These are phyloP conservation scores for Ajuga reptans DNA, from an alignment of 305 asterid species.

Conservation along the genomic window DNA sequence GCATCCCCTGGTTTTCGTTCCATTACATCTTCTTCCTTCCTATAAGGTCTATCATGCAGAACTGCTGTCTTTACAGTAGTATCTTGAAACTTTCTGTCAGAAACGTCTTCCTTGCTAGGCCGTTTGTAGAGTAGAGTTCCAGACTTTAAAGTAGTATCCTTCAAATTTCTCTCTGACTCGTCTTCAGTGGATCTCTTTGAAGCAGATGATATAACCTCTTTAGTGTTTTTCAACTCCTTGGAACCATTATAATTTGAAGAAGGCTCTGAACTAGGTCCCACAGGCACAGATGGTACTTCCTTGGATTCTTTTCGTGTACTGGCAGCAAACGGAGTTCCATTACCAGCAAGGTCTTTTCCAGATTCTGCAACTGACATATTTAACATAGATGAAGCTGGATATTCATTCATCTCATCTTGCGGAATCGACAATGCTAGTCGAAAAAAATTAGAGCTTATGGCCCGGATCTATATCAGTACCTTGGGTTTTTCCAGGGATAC, in stretches of 20 bases:
- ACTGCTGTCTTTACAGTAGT: constrained; percentile 19
- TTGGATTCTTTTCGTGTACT: constrained; percentile 21
- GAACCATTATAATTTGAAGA: constrained; percentile 20
- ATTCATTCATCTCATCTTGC: constrained; percentile 20
- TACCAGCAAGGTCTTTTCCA: constrained; percentile 30
- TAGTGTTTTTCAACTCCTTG: constrained; percentile 13
- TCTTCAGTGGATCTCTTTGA: constrained; percentile 24
- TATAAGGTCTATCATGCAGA: constrained; percentile 31
- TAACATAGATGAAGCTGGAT: constrained; percentile 19
- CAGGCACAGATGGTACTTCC: constrained; percentile 27
- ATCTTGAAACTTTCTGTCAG: constrained; percentile 16
- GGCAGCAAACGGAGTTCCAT: constrained; percentile 21
- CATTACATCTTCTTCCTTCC: constrained; percentile 24
- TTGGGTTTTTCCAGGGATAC: constrained; percentile 28
- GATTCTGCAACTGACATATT: constrained; percentile 24
- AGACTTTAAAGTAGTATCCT: constrained; percentile 21
- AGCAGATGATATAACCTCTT: constrained; percentile 18
- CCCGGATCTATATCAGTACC: constrained; percentile 24
- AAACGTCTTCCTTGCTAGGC: constrained; percentile 23
- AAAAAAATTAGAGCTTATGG: background rate
- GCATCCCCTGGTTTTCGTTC: constrained; percentile 30
- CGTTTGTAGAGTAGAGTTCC: constrained; percentile 29
- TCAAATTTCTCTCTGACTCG: constrained; percentile 19
- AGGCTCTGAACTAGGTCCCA: constrained; percentile 22
- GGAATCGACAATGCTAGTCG: constrained; percentile 10